Evolutionary conservation across 2,329 filamentous ascomycete species (phyloP), one percentile per base, ranked within the genome.

Genomic region (Myriosclerotinia scirpicola): DNA sequence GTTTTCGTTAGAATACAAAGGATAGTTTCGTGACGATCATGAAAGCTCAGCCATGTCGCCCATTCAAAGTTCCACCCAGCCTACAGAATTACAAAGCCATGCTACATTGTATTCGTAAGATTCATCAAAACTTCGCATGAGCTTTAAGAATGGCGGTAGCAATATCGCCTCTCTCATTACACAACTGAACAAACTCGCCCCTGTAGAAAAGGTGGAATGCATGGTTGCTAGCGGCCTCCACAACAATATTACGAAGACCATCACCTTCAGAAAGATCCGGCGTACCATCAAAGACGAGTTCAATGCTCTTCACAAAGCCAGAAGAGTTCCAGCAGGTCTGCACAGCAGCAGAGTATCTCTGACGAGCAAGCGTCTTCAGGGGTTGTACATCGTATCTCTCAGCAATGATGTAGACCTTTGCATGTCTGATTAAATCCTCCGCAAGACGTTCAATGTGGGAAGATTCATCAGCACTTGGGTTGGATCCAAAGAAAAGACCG

Each of bases 351-450:
- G 40, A 54, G 50, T 70, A 70, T 4, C 48, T 68, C n/a, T 61
- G 26, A 22, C 36, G 20, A 17, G 69, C 69, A 44, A 66, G 40
- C 12, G 15, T 26, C 58, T 69, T 70, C 8, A 70, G 60, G 15
- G 61, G 17, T 14, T 69, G 63, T n/a, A 71, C 61, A 40, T 68
- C 58, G 42, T 68, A 69, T 61, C 70, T 64, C 1, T 68, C 67
- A 2, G 66, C 70, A 7, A 68, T 38, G 17, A 69, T 54, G 55
- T 70, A 71, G 50, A 71, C 61, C 38, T 65, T 61, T 9, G 65
- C 64, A 46, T 67, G 46, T 20, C 40, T 61, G 38, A 70, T 6
- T 50, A 71, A 59, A 26, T 44, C 55, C 38, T 48, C 26, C 3
- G 36, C 55, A 5, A 17, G 34, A n/a, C 38, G 14, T 14, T 61